These are phyloP conservation scores for Strobilomyces confusus DNA, from an alignment of 768 basidiomycete species.

Conservation along the genomic window DNA sequence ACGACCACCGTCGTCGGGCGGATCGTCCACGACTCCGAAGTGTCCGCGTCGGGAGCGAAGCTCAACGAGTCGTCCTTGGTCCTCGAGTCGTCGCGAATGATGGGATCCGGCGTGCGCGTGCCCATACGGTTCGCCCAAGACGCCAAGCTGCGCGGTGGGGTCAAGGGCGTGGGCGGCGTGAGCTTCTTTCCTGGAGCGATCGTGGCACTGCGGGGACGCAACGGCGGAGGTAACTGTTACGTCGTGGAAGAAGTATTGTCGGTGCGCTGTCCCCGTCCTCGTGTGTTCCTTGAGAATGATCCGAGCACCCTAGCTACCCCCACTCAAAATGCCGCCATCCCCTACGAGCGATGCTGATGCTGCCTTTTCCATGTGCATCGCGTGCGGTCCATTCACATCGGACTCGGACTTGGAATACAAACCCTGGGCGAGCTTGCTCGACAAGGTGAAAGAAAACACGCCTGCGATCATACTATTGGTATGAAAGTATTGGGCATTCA, in stretches of 20 bases:
- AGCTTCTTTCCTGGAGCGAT: slow-evolving; percentile 89
- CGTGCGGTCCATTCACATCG: slow-evolving; percentile 82
- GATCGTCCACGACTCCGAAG: slow-evolving; percentile 66
- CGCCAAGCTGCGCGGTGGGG: slow-evolving; percentile 61
- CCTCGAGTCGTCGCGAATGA: slow-evolving; percentile 81
- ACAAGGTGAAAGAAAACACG: slow-evolving; percentile 55
- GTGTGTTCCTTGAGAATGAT: background rate
- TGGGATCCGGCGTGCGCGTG: slow-evolving; percentile 61
- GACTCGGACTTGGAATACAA: slow-evolving; percentile 75
- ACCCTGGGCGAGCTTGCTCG: slow-evolving; percentile 61
- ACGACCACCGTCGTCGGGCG: slow-evolving; percentile 69
- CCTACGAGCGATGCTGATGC: slow-evolving; percentile 33
- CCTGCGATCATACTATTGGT: slow-evolving; percentile 83
- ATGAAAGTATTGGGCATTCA: slow-evolving; percentile 10
- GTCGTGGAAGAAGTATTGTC: slow-evolving; percentile 75
- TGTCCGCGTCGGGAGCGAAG: slow-evolving; percentile 51
- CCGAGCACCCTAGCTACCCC: slow-evolving; percentile 51
- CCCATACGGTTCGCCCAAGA: slow-evolving; percentile 66
- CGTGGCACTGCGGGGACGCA: slow-evolving; percentile 80
- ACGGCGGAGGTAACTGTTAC: slow-evolving; percentile 89
- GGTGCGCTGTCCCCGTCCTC: slow-evolving; percentile 43
- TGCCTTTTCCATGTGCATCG: slow-evolving; percentile 64
- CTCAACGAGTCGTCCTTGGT: slow-evolving; percentile 69
- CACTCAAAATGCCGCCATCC: slow-evolving; percentile 44
- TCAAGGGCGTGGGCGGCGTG: slow-evolving; percentile 57